These are phyloP conservation scores for Solanum neorickii DNA, from an alignment of 257 asterid genomes.

Conservation along the genomic window DNA sequence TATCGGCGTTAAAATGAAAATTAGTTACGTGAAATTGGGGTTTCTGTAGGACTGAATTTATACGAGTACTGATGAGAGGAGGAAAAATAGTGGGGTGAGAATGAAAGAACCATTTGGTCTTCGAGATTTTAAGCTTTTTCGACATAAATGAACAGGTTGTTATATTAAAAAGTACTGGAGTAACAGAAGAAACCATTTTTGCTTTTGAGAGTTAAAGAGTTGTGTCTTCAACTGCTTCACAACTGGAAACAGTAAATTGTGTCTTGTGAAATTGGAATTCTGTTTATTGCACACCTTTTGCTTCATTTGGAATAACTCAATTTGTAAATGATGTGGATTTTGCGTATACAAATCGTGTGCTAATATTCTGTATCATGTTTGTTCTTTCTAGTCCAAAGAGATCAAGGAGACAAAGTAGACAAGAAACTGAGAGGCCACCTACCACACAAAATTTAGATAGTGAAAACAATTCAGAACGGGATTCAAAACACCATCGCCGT, in stretches of 20 bases:
- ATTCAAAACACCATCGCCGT: slow-evolving; percentile 33
- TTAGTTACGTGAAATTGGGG: neutral
- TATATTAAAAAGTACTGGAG: neutral
- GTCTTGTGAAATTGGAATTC: neutral
- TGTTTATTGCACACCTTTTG: neutral
- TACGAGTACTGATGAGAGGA: no score
- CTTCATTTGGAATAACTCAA: neutral
- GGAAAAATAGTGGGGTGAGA: neutral
- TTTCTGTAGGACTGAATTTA: neutral
- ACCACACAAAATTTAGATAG: slow-evolving; percentile 12
- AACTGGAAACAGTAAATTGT: neutral
- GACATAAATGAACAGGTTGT: neutral
- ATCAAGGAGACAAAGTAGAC: slow-evolving; percentile 67
- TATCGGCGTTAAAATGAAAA: neutral
- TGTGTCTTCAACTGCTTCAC: neutral
- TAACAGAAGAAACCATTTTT: neutral
- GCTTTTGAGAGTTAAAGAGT: neutral
- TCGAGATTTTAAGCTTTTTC: neutral
- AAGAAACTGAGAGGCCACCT: slow-evolving; percentile 40
- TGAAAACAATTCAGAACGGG: slow-evolving; percentile 27
- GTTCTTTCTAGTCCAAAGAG: slow-evolving; percentile 66
- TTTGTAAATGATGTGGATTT: neutral
- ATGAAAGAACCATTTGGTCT: neutral
- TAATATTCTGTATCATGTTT: neutral
- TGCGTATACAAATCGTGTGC: neutral